Evolutionary conservation across 768 basidiomycete genomes (phyloP), one percentile per base, ranked within the genome.

Genomic region (Cystoderma amianthinum): DNA sequence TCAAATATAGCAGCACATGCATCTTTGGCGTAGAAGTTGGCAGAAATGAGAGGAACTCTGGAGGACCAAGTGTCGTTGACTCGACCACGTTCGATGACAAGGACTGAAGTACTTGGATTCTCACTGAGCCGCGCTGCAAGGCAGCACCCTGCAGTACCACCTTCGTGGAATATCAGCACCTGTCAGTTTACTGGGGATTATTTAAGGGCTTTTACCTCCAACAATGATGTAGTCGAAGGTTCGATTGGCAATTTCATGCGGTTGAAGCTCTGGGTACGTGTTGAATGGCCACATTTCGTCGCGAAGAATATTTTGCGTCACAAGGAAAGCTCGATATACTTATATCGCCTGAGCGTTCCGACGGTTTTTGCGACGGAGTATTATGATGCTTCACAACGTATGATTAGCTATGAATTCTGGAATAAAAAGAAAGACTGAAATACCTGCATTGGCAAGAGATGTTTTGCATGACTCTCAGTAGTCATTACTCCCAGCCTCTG

Each of bases 61-160:
- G 59, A 52, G 4, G 48, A 32, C 62, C 62, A 68, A 1, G 51
- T 46, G 20, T 64, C 51, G 7, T 43, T 45, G 5, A 56, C 46
- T 10, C 49, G 39, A 1, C 66, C 65, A 10, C 62, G 54, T 51
- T 68, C 68, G 5, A 69, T 16, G 9, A 69, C 47, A 1, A 67
- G 50, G 4, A 67, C 67, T 1, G 47, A 50, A 13, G 41, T 43
- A 1, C 36, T 17, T 0, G 56, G 48, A 35, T 65, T 54, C 42
- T 60, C 61, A 38, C 57, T 59, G 7, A 69, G 61, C n/a, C 67
- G 55, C 21, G 52, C 50, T 3, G 67, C 67, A 4, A 70, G 48
- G 9, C 60, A 62, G 33, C 64, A 66, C 16, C 67, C 67, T 9
- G 65, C 63, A 0, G 67, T 66, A 13, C 66, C 67, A 19, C 67